phyloP scores from a whole-genome alignment of 371 early-diverging fungal species.

The Mucor irregularis region DNA sequence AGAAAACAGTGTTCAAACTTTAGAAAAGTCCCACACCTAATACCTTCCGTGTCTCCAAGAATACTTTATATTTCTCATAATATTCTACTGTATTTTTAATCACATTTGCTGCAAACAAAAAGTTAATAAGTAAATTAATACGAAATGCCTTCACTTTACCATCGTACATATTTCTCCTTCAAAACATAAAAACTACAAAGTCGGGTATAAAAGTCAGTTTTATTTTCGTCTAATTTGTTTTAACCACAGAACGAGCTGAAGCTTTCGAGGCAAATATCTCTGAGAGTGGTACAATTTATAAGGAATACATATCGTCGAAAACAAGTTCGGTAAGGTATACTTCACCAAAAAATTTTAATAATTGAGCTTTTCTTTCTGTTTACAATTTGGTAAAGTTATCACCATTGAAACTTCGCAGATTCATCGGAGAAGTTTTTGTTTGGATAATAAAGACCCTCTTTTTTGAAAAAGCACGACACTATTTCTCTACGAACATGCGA shows the following conservation, averaged over 20 bases:
- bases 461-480: no score
- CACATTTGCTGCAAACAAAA: constrained; percentile 14
- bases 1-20: no score
- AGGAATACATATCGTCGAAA: constrained; percentile 1
- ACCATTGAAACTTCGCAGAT: constrained; percentile 2
- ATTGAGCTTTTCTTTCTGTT: constrained; percentile 10
- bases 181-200: constrained; percentile 14
- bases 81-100: constrained; percentile 3
- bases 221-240: constrained; percentile 1
- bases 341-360: constrained; percentile 5
- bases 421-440: background rate
- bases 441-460: constrained; percentile 1
- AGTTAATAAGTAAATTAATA: constrained; percentile 17
- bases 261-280: constrained; percentile 2
- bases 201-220: constrained; percentile 5
- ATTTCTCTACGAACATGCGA: no score
- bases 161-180: background rate
- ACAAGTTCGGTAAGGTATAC: constrained; percentile 7
- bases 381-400: constrained; percentile 10
- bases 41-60: background rate
- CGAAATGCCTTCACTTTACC: constrained; percentile 17
- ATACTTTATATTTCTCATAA: constrained; percentile 3
- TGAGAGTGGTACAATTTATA: constrained; percentile 1
- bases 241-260: constrained; percentile 11
- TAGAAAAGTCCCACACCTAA: background rate